A percentile compares a stretch with the other conserved stretches of the same genome.
Evolutionary conservation across 352 stramenopile genomes (phyloP).

Genomic region (Phytophthora chlamydospora): DNA sequence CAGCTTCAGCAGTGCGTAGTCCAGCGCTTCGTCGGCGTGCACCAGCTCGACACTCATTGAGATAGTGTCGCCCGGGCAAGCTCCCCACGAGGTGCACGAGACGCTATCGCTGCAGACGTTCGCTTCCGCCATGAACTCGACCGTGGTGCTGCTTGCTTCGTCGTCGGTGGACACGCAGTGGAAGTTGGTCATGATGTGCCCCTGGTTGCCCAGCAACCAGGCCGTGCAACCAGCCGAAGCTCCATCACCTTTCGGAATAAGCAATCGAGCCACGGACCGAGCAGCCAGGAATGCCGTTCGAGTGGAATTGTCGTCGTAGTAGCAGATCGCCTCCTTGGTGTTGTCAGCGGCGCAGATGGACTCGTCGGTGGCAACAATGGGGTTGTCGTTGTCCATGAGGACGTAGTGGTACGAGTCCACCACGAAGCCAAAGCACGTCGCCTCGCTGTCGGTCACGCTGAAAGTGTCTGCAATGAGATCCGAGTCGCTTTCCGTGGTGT

Average conservation of each 20-base stretch:
- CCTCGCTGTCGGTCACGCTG: slow-evolving; percentile 24
- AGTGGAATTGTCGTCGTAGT: slow-evolving; percentile 38
- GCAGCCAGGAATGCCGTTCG: slow-evolving; percentile 45
- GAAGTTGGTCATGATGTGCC: slow-evolving; percentile 76
- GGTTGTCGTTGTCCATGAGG: slow-evolving; percentile 42
- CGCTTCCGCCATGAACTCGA: slow-evolving; percentile 73
- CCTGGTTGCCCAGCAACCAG: slow-evolving; percentile 64
- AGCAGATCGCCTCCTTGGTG: slow-evolving; percentile 64
- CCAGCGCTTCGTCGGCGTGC: slow-evolving; percentile 49
- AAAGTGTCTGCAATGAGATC: slow-evolving; percentile 16
- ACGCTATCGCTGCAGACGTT: slow-evolving; percentile 37
- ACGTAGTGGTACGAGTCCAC: slow-evolving; percentile 58
- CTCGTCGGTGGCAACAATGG: slow-evolving; percentile 51
- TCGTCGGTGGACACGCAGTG: slow-evolving; percentile 60
- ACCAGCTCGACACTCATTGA: slow-evolving; percentile 53
- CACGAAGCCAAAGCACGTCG: slow-evolving; percentile 62
- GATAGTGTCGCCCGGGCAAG: slow-evolving; percentile 50
- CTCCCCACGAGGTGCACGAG: slow-evolving; percentile 44
- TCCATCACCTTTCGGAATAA: slow-evolving; percentile 48
- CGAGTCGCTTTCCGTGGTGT: slow-evolving; percentile 3
- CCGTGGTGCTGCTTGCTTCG: slow-evolving; percentile 46
- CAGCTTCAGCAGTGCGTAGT: slow-evolving; percentile 71
- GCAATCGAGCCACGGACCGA: slow-evolving; percentile 53
- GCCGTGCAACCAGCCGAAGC: slow-evolving; percentile 53
- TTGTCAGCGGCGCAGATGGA: slow-evolving; percentile 67